Percentiles rank a stretch among this genome's conserved stretches.
phyloP scores from a whole-genome alignment of 2,329 filamentous ascomycete species.

The Colletotrichum paranaense region DNA sequence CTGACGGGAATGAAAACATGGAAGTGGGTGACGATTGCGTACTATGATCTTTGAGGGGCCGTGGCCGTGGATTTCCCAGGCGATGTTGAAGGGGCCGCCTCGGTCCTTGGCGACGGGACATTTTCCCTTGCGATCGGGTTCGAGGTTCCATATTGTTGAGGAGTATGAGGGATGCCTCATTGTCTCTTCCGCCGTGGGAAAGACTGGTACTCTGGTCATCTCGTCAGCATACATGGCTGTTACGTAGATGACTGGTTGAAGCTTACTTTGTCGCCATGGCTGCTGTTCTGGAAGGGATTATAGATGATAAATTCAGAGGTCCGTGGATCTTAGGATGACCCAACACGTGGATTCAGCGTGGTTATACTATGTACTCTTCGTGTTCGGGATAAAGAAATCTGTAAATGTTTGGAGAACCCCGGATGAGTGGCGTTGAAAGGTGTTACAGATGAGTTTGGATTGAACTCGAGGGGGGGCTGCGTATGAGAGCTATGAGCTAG shows the following conservation, averaged over 20 bases:
- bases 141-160: conserved; percentile 75
- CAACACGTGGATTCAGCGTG: not conserved
- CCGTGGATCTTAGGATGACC: not conserved
- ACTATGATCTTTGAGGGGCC: conserved; percentile 80
- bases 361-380: not conserved
- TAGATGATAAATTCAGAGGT: not conserved
- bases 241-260: no score
- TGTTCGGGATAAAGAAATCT: not conserved
- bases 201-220: conserved; percentile 26
- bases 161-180: conserved; percentile 74
- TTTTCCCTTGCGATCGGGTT: conserved; percentile 71
- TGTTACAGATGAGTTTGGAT: conserved; percentile 33
- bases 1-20: not conserved
- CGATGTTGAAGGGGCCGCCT: conserved; percentile 80
- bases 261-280: conserved; percentile 25
- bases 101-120: conserved; percentile 74
- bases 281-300: not conserved
- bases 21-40: conserved; percentile 50
- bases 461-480: not conserved
- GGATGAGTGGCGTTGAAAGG: conserved; percentile 1
- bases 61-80: conserved; percentile 83
- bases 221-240: not conserved
- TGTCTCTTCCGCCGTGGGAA: conserved; percentile 67
- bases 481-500: conserved; percentile 1
- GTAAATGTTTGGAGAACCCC: conserved; percentile 8